These are phyloP conservation scores for Silene coronaria DNA, from an alignment of 179 eudicot genomes.

Conservation along the genomic window DNA sequence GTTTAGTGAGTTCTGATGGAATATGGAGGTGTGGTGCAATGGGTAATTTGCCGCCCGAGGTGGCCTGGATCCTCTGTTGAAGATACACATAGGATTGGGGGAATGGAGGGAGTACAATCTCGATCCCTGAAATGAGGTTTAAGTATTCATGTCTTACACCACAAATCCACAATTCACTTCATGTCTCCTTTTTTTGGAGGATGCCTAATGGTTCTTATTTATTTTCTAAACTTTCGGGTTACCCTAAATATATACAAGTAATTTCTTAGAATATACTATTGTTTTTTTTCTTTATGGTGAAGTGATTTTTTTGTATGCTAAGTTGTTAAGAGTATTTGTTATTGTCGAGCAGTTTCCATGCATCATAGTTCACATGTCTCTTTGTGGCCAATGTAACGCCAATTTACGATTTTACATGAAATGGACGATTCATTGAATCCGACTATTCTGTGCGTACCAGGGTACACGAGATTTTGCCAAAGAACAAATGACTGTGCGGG, in stretches of 20 bases:
- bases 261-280: neutral
- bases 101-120: neutral
- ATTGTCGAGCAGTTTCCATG: neutral
- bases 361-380: neutral
- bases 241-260: neutral
- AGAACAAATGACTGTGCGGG: conserved; percentile 87
- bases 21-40: neutral
- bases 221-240: neutral
- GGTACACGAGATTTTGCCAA: conserved; percentile 97
- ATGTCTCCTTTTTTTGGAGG: neutral
- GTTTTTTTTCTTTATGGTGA: neutral
- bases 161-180: neutral
- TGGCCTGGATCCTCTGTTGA: neutral
- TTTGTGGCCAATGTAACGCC: neutral
- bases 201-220: neutral
- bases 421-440: conserved; percentile 15
- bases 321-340: neutral
- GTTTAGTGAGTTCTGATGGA: neutral
- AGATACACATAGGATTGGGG: neutral
- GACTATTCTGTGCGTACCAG: conserved; percentile 30
- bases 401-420: neutral
- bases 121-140: neutral
- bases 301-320: neutral
- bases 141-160: neutral
- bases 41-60: neutral